These are phyloP conservation scores for Geoglossum cookeanum DNA, from an alignment of 2,329 filamentous ascomycete genomes.

Conservation along the genomic window DNA sequence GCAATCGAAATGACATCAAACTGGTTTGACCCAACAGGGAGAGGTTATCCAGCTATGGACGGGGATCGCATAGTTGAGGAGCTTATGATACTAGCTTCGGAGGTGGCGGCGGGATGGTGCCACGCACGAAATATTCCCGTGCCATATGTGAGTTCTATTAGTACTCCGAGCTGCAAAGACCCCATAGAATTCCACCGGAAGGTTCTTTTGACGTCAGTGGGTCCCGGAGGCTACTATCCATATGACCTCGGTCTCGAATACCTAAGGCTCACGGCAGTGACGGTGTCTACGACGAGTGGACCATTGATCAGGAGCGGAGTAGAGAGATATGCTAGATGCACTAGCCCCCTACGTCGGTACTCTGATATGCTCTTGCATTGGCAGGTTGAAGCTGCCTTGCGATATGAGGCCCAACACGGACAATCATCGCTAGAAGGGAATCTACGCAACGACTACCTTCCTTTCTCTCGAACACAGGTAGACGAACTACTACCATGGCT, in stretches of 20 bases:
- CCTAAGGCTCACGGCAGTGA: neutral
- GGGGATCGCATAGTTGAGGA: constrained; percentile 22
- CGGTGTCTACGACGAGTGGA: neutral
- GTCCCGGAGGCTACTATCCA: neutral
- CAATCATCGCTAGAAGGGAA: constrained; percentile 17
- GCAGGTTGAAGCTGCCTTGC: constrained; percentile 43
- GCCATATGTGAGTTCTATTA: constrained; percentile 26
- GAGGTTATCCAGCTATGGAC: neutral
- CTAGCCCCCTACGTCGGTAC: constrained; percentile 41
- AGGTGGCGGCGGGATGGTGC: constrained; percentile 32
- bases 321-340: constrained; percentile 35
- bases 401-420: constrained; percentile 31
- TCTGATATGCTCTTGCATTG: constrained; percentile 42
- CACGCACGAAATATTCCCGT: constrained; percentile 30
- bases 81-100: constrained; percentile 36
- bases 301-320: constrained; percentile 32
- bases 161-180: constrained; percentile 11
- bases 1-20: constrained; percentile 19
- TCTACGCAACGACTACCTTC: constrained; percentile 19
- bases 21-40: constrained; percentile 7
- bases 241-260: neutral
- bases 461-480: constrained; percentile 30
- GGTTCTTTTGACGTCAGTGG: neutral
- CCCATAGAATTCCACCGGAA: constrained; percentile 6
- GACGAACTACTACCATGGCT: constrained; percentile 28